Base-by-base conservation (phyloP, 1,139 yeast genomes). In the Diutina catenulata region DNA sequence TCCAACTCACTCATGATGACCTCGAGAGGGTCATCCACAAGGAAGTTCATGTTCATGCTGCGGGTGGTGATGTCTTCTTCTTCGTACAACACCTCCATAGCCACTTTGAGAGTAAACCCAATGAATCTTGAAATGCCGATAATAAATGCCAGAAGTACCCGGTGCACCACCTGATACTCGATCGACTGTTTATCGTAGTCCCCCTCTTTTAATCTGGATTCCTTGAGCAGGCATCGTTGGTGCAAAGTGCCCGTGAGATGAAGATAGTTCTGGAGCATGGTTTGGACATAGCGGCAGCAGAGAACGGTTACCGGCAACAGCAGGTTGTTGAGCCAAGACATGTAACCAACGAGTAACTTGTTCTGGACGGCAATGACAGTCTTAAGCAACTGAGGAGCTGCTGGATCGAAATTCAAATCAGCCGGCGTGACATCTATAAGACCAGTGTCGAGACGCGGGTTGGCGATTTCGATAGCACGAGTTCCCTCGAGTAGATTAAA, bases 21-120 rank as follows among this genome's bases (percentile, higher is more conserved):
- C 19, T 49, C 52, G 1, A 54, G 39, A n/a, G 55, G 43, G 3
- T 60, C 49, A 19, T 50, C 54, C 21, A 43, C 42, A 38, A 65
- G 53, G 39, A 62, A 63, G 42, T 62, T 57, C 38, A 65, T 50
- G 38, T 74, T 75, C 79, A 80, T 74, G 10, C 65, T 62, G 45
- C 80, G 70, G 2, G 81, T 74, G 40, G 77, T 76, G 38, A 81
- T 57, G 53, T 81, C 93, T 49, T 81, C 93, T 48, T 81, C 91
- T 47, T 80, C 88, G 47, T 75, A 76, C 14, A 81, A 60, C 6
- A 76, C 80, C n/a, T 76, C 78, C 14, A 67, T 60, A 1, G 78
- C 75, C 27, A 78, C 55, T 7, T 57, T 53, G 3, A 70, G 49
- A 5, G 70, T 62, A 37, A 71, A 60, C 16, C 74, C 74, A 5